Evolutionary conservation across 2,329 filamentous ascomycete species (phyloP).

Genomic region (Epichloe scottii): DNA sequence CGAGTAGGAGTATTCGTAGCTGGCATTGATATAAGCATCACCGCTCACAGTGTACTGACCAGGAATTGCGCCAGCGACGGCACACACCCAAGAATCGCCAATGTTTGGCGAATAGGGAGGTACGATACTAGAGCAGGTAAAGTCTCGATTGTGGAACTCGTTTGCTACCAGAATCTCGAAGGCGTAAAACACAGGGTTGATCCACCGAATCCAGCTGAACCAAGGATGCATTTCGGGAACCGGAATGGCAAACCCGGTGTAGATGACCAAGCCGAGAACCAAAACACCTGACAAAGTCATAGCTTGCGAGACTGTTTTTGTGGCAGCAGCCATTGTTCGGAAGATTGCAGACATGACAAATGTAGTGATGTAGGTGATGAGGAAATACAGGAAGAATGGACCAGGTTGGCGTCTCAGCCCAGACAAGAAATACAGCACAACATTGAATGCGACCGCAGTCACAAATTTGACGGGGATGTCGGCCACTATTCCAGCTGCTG

Average conservation of each 20-base stretch:
- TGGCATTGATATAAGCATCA: slow-evolving; percentile 44
- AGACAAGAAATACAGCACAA: slow-evolving; percentile 45
- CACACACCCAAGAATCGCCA: slow-evolving; percentile 39
- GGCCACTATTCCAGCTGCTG: slow-evolving; percentile 38
- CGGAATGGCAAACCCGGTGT: slow-evolving; percentile 44
- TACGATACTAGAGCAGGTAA: slow-evolving; percentile 40
- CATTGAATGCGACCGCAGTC: slow-evolving; percentile 36
- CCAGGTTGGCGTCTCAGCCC: slow-evolving; percentile 43
- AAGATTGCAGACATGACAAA: slow-evolving; percentile 69
- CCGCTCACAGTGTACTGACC: slow-evolving; percentile 44
- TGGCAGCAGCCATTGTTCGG: slow-evolving; percentile 58
- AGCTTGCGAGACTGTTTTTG: slow-evolving; percentile 49
- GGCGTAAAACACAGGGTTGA: slow-evolving; percentile 61
- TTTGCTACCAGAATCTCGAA: slow-evolving; percentile 64
- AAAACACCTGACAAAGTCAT: slow-evolving; percentile 40
- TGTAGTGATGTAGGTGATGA: slow-evolving; percentile 55
- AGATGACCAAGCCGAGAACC: slow-evolving; percentile 47
- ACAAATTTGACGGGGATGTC: slow-evolving; percentile 48
- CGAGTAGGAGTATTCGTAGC: slow-evolving; percentile 42
- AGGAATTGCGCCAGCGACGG: slow-evolving; percentile 39
- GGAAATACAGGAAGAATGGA: slow-evolving; percentile 64
- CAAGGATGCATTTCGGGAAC: slow-evolving; percentile 53
- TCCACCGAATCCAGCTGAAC: slow-evolving; percentile 64
- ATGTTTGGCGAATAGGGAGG: slow-evolving; percentile 31
- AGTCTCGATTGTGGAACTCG: slow-evolving; percentile 50